Conservation (phyloP, 1,284 basidiomycete species). For the Ceratobasidium sp. region DNA sequence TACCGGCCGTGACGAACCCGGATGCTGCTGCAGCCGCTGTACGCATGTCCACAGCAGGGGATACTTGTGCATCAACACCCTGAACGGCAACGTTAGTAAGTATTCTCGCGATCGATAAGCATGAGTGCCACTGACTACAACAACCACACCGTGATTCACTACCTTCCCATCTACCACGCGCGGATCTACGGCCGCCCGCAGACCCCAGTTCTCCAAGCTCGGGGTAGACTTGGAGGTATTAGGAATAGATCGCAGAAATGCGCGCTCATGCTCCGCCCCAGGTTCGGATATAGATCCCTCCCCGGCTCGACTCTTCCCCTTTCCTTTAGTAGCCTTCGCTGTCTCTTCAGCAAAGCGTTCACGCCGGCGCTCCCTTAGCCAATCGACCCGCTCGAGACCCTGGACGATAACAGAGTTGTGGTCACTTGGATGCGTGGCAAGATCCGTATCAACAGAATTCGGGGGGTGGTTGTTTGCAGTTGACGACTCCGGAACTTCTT, state of each 20-base stretch:
- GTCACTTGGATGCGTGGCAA: conserved; percentile 14
- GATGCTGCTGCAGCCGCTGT: not conserved
- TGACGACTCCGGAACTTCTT: not conserved
- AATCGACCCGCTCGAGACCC: not conserved
- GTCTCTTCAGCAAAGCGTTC: conserved; percentile 4
- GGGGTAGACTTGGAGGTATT: not conserved
- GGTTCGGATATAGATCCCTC: no score
- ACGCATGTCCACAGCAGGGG: not conserved
- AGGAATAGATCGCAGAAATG: not conserved
- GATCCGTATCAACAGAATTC: conserved; percentile 3
- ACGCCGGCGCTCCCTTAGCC: not conserved
- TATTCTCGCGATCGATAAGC: not conserved
- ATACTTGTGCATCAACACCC: not conserved
- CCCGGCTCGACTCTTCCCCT: conserved; percentile 8
- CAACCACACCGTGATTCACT: conserved; percentile 4
- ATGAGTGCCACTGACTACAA: not conserved
- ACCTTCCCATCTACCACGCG: not conserved
- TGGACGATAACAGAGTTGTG: conserved; percentile 9
- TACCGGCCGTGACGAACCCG: not conserved
- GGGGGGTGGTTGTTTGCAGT: conserved; percentile 9
- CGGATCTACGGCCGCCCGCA: not conserved
- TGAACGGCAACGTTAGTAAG: not conserved
- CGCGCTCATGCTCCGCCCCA: not conserved
- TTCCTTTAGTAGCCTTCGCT: not conserved
- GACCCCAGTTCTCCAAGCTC: conserved; percentile 4